Evolutionary conservation across 257 asterid genomes (phyloP), one percentile per base, ranked within the genome.

Genomic region (Solanum okadae): DNA sequence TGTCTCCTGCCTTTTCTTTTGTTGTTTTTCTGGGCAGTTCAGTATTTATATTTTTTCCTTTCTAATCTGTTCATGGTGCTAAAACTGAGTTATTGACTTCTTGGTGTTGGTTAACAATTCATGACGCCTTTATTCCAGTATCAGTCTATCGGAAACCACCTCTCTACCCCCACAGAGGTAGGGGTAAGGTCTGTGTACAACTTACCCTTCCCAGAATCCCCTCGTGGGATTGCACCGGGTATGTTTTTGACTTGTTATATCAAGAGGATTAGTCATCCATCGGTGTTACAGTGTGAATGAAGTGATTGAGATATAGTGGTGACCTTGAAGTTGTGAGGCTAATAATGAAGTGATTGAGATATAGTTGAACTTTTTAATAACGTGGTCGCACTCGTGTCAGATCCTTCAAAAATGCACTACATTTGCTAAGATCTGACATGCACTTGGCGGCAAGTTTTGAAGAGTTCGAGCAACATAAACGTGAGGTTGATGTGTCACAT

Each of bases 351-450:
- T 0, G 67, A 22, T 0, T 8, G 31, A 76, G 1, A 37, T 76
- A 76, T 76, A 1, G 77, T 35, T 29, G 75, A 8, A 23, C 14
- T 61, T 61, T 61, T 23, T 10, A 61, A 23, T 56, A 65, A 65
- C 5, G 35, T n/a, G 1, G 33, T 65, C 9, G 0, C 8, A 5
- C 12, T 56, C 0, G 11, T 56, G 2, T 56, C n/a, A 20, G 0
- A 56, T 56, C 0, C 18, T 6, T 0, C 0, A 7, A 29, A 70
- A 14, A 3, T 70, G 6, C 0, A 29, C 5, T 70, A 14, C 37
- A 25, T 68, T 70, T 70, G 65, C 23, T 7, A 70, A 4, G 76
- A 14, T 29, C 0, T 15, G 6, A 70, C 0, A 13, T 70, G 38
- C 10, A 29, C 3, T 6, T 1, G 23, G 11, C 1, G 12, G 5